Evolutionary conservation across 805 yeast genomes (phyloP).

Genomic region (Metschnikowia lachancei): DNA sequence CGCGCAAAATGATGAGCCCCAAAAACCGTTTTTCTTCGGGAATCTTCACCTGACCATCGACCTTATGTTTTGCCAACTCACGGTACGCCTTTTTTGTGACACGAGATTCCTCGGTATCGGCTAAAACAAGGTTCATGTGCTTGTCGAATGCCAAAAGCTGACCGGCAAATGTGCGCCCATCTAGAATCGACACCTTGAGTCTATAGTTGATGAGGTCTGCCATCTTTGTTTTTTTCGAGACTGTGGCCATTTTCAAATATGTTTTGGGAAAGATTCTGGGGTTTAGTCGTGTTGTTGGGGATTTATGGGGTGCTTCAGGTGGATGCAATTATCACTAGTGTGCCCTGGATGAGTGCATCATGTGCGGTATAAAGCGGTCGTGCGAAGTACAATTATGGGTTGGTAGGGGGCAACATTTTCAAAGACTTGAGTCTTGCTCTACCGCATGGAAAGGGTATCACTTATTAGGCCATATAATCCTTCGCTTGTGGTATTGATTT

Average conservation of each 20-base stretch:
- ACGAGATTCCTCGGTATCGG: constrained; percentile 82
- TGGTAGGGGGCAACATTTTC: no score
- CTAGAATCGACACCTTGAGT: constrained; percentile 71
- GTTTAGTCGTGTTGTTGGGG: not conserved
- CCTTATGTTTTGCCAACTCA: constrained; percentile 32
- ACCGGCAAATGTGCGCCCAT: constrained; percentile 76
- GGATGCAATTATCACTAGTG: not conserved
- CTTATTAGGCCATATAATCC: no score
- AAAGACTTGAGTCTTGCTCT: no score
- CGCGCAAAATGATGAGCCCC: constrained; percentile 82
- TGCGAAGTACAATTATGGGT: not conserved
- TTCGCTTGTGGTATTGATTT: no score
- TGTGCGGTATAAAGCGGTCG: not conserved
- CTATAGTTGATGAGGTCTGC: constrained; percentile 73
- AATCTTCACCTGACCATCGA: constrained; percentile 29
- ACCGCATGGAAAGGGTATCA: no score
- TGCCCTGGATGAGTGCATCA: not conserved
- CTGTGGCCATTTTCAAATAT: constrained; percentile 14
- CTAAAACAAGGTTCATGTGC: constrained; percentile 80
- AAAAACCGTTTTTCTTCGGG: constrained; percentile 70
- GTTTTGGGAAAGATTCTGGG: no score
- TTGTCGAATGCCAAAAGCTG: constrained; percentile 84
- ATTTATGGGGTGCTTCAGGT: not conserved
- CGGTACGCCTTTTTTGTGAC: constrained; percentile 57
- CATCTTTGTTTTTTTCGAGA: constrained; percentile 41